These are phyloP conservation scores for Benincasa hispida DNA, from an alignment of 306 rosid species.

Conservation along the genomic window DNA sequence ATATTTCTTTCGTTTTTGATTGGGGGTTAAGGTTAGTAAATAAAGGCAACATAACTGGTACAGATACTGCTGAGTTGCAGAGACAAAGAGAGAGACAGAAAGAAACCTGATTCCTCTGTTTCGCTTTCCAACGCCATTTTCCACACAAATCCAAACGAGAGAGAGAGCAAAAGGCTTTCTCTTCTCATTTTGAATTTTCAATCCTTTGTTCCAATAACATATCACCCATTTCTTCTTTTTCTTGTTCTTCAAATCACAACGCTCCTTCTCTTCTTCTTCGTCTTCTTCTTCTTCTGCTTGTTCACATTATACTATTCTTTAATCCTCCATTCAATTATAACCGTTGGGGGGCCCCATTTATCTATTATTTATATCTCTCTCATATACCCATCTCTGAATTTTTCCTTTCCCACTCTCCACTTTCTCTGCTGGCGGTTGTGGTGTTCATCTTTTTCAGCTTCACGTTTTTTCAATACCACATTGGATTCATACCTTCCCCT, in stretches of 20 bases:
- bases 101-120: neutral
- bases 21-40: neutral
- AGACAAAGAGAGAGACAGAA: neutral
- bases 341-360: neutral
- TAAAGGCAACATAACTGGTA: neutral
- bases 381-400: neutral
- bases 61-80: neutral
- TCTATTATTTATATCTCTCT: neutral
- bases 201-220: neutral
- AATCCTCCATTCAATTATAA: neutral
- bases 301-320: neutral
- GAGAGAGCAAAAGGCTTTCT: neutral
- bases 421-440: neutral
- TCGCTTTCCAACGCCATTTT: constrained; percentile 1
- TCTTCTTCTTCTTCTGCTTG: neutral
- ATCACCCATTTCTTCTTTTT: neutral
- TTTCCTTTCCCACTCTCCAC: constrained; percentile 6
- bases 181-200: neutral
- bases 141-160: neutral
- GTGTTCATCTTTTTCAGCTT: neutral
- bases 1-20: too few species aligned
- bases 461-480: neutral
- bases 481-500: neutral
- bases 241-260: neutral
- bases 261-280: neutral